Base-by-base conservation (phyloP, 352 stramenopile genomes). In the Phytopythium boreale region DNA sequence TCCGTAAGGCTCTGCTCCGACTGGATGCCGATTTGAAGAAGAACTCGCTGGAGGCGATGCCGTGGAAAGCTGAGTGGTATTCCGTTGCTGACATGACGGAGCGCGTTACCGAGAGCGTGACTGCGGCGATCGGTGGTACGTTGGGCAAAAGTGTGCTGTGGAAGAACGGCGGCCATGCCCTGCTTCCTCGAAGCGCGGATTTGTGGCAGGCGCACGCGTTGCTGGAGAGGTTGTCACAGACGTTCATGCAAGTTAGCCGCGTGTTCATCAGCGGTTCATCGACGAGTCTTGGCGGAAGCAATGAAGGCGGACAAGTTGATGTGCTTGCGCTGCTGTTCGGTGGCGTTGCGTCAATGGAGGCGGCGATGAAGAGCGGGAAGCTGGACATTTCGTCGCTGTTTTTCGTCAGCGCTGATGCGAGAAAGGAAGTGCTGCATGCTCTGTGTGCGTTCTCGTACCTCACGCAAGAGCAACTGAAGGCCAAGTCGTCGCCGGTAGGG, bases 101-200 rank as follows among this genome's bases (percentile, higher is more conserved):
- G 29, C 82, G 87, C 19, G 81, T 94, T 57, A 69, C 92, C 53
- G 76, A 80, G 19, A 85, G 78, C 27, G 93, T 96, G 49, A 71
- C 83, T 29, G 80, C 80, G 50, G 66, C 84, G 12, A 90, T 96
- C 22, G 87, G 87, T 3, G 89, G 83, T 29, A 59, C 68, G 2
- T 69, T 79, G 4, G 75, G 75, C 52, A 95, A 93, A 61, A 82
- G 97, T 63, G 81, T 88, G 22, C 72, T 99, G 17, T 98, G 95
- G 93, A 98, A 99, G 66, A 88, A 83, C 57, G 93, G 93, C 57
- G 92, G 92, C 1, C 90, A 98, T 52, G 80, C 81, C 8, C 64
- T 93, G 20, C 66, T 93, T n/a, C 85, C 83, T 47, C 87, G 77
- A 27, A 90, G 52, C 61, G 58, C 53, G 20, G 67, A 87, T 2